phyloP scores from a whole-genome alignment of 768 basidiomycete genomes.

The Suillus brevipes region DNA sequence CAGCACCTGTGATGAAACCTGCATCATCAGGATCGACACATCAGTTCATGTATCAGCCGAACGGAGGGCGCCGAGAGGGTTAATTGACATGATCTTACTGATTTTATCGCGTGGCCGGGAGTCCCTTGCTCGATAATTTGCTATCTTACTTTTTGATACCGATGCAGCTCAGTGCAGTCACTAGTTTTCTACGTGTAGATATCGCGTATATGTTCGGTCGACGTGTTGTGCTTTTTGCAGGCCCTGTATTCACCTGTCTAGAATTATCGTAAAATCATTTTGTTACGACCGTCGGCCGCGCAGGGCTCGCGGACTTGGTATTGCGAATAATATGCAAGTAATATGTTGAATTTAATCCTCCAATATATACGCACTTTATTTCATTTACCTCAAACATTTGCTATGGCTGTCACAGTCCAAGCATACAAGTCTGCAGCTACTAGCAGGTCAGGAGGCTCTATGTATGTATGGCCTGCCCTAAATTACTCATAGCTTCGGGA shows the following conservation, averaged over 20 bases:
- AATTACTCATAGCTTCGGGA: background rate
- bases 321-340: background rate
- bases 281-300: background rate
- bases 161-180: background rate
- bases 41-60: conserved; percentile 49
- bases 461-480: background rate
- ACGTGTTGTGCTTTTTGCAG: conserved; percentile 6
- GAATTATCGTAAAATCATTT: background rate
- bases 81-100: conserved; percentile 11
- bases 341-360: background rate
- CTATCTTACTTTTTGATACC: conserved; percentile 4
- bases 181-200: conserved; percentile 3
- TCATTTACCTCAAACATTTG: background rate
- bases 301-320: background rate
- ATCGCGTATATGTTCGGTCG: background rate
- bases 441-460: background rate
- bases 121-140: background rate
- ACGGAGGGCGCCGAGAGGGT: conserved; percentile 35
- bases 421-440: background rate
- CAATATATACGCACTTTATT: background rate
- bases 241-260: background rate
- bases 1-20: conserved; percentile 28
- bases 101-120: background rate
- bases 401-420: background rate
- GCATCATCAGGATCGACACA: conserved; percentile 32